Conservation (phyloP, 2,329 filamentous ascomycete genomes). For the Fusarium sp. region DNA sequence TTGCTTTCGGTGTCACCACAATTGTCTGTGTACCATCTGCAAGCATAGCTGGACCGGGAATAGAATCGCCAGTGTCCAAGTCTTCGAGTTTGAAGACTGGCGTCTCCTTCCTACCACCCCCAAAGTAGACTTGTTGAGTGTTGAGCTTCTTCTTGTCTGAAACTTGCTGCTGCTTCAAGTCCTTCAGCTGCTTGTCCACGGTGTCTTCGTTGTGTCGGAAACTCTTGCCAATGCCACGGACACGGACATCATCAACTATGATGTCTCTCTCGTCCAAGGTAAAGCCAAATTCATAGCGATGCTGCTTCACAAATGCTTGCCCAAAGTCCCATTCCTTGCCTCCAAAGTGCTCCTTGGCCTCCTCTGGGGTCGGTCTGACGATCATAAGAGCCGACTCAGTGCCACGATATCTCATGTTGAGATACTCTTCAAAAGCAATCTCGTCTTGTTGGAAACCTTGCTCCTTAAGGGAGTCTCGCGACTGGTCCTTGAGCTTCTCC, state of each 20-base stretch:
- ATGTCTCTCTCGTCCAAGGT: slow-evolving; percentile 86
- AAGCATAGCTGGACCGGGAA: slow-evolving; percentile 85
- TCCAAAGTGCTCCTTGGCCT: slow-evolving; percentile 67
- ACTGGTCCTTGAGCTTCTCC: slow-evolving; percentile 81
- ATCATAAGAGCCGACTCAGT: slow-evolving; percentile 94
- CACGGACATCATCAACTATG: slow-evolving; percentile 89
- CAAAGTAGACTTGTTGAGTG: slow-evolving; percentile 82
- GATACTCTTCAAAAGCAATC: slow-evolving; percentile 88
- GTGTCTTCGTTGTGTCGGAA: slow-evolving; percentile 83
- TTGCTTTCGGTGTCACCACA: slow-evolving; percentile 82
- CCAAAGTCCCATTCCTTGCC: slow-evolving; percentile 84
- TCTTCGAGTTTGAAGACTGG: slow-evolving; percentile 85
- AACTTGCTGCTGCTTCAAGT: slow-evolving; percentile 69
- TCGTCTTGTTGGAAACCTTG: slow-evolving; percentile 82
- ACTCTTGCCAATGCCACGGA: slow-evolving; percentile 89
- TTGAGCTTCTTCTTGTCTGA: slow-evolving; percentile 70
- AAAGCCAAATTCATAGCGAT: slow-evolving; percentile 94
- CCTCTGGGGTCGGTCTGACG: slow-evolving; percentile 74
- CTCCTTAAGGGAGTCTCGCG: slow-evolving; percentile 71
- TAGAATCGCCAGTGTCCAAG: slow-evolving; percentile 75
- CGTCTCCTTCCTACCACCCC: slow-evolving; percentile 80
- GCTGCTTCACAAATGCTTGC: slow-evolving; percentile 84
- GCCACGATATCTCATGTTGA: slow-evolving; percentile 92
- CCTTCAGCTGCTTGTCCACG: slow-evolving; percentile 83
- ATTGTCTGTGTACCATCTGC: slow-evolving; percentile 93